Evolutionary conservation across 2,329 filamentous ascomycete species (phyloP).

Genomic region (Diaporthe sp.): DNA sequence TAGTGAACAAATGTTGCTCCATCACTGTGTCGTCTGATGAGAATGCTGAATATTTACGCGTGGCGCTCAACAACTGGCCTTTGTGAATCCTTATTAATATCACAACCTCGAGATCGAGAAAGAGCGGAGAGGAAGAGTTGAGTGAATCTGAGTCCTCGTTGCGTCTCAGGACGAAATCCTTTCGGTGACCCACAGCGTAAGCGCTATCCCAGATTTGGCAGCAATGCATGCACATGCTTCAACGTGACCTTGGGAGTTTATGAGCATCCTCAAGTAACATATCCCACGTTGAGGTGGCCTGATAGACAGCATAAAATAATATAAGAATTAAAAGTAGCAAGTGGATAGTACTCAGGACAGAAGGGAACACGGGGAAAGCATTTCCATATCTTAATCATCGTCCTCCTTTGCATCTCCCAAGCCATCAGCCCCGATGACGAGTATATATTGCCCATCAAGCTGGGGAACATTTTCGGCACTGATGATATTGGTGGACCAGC

Average conservation of each 20-base stretch:
- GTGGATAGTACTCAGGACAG: too few species aligned
- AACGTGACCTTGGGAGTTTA: neutral
- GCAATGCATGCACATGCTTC: neutral
- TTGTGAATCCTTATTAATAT: too few species aligned
- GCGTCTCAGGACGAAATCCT: too few species aligned
- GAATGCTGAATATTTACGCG: neutral
- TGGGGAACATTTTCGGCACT: neutral
- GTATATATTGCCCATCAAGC: conserved; percentile 13
- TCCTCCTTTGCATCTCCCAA: neutral
- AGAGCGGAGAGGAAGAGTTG: neutral
- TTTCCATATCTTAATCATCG: neutral
- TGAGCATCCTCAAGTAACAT: neutral
- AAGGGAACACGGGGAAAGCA: too few species aligned
- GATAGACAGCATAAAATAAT: too few species aligned
- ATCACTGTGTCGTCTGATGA: neutral
- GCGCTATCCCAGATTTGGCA: neutral
- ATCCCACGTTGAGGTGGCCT: too few species aligned
- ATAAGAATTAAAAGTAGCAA: too few species aligned
- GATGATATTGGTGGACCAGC: neutral
- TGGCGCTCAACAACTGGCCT: neutral
- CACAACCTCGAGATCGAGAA: neutral
- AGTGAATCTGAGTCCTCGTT: neutral
- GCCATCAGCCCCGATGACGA: neutral
- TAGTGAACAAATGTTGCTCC: neutral
- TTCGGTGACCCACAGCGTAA: neutral